Percentiles rank a stretch among this genome's conserved stretches.
Evolutionary conservation across 2,329 filamentous ascomycete genomes (phyloP).

Genomic region (Aulographum hederae): DNA sequence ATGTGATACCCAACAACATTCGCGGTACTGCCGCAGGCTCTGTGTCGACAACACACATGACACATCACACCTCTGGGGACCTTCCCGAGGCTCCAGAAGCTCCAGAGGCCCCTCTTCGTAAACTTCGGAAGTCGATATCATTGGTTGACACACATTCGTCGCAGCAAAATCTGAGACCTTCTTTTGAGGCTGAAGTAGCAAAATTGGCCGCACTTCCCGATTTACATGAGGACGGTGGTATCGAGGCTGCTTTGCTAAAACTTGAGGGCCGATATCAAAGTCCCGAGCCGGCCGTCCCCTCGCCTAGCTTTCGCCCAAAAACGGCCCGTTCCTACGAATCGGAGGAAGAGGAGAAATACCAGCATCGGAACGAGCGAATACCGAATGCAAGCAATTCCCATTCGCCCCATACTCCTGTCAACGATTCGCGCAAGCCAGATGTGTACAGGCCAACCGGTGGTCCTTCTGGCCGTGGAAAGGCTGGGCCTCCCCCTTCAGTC

Average conservation of each 20-base stretch:
- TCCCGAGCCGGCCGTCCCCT: not conserved
- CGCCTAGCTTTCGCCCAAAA: too few species aligned
- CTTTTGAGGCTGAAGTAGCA: constrained; percentile 77
- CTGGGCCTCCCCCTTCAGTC: too few species aligned
- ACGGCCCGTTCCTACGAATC: not conserved
- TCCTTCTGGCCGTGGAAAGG: too few species aligned
- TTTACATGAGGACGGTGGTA: constrained; percentile 71
- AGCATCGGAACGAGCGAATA: not conserved
- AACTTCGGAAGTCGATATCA: constrained; percentile 16
- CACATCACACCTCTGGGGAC: too few species aligned
- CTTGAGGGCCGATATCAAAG: constrained; percentile 72
- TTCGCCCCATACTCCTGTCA: too few species aligned
- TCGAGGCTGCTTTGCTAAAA: constrained; percentile 84
- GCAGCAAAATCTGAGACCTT: constrained; percentile 38
- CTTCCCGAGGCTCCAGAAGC: too few species aligned
- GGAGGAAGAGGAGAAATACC: not conserved
- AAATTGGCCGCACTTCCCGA: constrained; percentile 73
- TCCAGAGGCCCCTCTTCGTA: not conserved
- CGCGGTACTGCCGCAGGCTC: too few species aligned
- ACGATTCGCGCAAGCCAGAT: too few species aligned
- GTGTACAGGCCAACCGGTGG: too few species aligned
- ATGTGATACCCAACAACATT: too few species aligned
- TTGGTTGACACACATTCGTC: constrained; percentile 34
- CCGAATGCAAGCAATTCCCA: too few species aligned
- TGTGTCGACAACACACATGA: too few species aligned